Evolutionary conservation across 495 filamentous ascomycete genomes (phyloP).

Genomic region (Aspergillus cristatus): DNA sequence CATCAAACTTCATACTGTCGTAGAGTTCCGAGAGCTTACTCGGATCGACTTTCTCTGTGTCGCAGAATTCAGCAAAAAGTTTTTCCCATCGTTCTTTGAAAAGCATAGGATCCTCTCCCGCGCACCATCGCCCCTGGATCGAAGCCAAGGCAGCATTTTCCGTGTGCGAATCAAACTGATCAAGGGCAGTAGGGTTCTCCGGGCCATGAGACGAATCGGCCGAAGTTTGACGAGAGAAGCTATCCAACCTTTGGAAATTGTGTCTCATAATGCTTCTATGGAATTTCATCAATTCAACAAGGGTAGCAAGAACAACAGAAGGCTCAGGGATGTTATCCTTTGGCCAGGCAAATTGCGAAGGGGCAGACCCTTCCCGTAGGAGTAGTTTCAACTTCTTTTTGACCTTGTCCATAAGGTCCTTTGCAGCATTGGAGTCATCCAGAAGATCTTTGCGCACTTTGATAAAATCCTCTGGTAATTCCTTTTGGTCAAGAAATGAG

Average conservation of each 20-base stretch:
- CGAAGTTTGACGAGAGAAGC: constrained; percentile 44
- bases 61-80: constrained; percentile 91
- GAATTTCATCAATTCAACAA: constrained; percentile 95
- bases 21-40: constrained; percentile 97
- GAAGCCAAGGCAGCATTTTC: constrained; percentile 48
- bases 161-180: constrained; percentile 7
- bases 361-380: constrained; percentile 78
- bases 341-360: constrained; percentile 96
- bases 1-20: constrained; percentile 99
- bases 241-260: constrained; percentile 73
- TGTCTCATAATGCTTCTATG: constrained; percentile 89
- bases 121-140: constrained; percentile 92
- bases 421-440: constrained; percentile 97
- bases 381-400: constrained; percentile 97
- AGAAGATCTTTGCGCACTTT: constrained; percentile 86
- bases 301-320: constrained; percentile 77
- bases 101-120: constrained; percentile 86
- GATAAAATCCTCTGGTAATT: constrained; percentile 73
- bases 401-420: constrained; percentile 99
- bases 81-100: constrained; percentile 99
- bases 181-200: constrained; percentile 23
- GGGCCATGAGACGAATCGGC: constrained; percentile 2
- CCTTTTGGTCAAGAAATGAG: constrained; percentile 80
- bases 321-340: constrained; percentile 84
- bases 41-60: constrained; percentile 93